Evolutionary conservation across 1,284 basidiomycete genomes (phyloP).

Genomic region (Ustilago bromivora): DNA sequence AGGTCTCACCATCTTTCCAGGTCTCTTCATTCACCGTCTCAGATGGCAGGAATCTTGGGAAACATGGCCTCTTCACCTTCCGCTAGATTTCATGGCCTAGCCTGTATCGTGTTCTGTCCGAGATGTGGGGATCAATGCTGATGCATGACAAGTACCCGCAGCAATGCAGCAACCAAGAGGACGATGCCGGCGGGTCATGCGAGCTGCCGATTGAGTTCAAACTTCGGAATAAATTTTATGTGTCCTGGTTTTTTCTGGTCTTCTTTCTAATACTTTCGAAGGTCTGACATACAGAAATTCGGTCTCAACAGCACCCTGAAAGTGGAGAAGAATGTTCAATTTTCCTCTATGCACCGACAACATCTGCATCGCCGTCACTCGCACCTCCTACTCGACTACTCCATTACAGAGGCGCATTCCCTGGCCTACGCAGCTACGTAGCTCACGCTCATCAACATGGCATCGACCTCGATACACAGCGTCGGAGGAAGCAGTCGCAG

Average conservation of each 20-base stretch:
- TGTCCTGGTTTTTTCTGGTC: too few relatives aligned
- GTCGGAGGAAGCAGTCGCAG: background rate
- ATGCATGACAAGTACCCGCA: too few relatives aligned
- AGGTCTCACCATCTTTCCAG: background rate
- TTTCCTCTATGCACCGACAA: background rate
- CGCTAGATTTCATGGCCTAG: too few relatives aligned
- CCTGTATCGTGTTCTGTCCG: too few relatives aligned
- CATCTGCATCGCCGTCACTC: background rate
- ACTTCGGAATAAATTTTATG: background rate
- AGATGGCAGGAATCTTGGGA: too few relatives aligned
- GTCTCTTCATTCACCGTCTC: too few relatives aligned
- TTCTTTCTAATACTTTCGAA: too few relatives aligned
- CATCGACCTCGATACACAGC: slow-evolving; percentile 11
- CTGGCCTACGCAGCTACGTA: too few relatives aligned
- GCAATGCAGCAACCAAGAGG: background rate
- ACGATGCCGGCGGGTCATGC: slow-evolving; percentile 1
- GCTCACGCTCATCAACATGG: slow-evolving; percentile 1
- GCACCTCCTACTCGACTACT: too few relatives aligned
- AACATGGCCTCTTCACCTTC: too few relatives aligned
- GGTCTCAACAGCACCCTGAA: slow-evolving; percentile 1
- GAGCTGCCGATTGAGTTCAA: background rate
- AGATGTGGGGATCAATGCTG: too few relatives aligned
- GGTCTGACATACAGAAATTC: background rate
- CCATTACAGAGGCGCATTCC: too few relatives aligned
- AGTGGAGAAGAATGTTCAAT: background rate